Evolutionary conservation across 73 alveolate genomes (phyloP).

Genomic region (Halteria grandinella): DNA sequence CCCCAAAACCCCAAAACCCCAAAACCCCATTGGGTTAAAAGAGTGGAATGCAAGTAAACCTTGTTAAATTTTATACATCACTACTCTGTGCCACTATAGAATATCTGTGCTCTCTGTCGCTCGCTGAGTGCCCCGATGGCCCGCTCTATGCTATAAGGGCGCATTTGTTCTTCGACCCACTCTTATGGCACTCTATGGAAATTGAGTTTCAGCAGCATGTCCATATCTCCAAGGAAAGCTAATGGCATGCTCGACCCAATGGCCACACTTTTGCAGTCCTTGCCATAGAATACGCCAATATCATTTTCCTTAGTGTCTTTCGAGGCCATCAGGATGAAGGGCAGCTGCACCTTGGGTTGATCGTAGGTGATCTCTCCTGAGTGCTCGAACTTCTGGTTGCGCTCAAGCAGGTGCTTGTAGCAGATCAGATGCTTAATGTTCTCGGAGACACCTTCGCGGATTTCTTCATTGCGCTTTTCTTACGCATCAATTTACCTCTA

Average conservation of each 20-base stretch:
- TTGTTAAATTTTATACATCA: too few species aligned
- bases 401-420: constrained; percentile 20
- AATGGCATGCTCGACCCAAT: constrained; percentile 49
- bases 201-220: constrained; percentile 28
- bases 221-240: constrained; percentile 43
- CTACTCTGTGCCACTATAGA: too few species aligned
- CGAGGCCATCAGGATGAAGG: constrained; percentile 42
- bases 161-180: background rate
- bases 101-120: too few species aligned
- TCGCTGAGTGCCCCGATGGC: too few species aligned
- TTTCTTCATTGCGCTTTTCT: background rate
- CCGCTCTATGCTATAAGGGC: too few species aligned
- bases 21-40: too few species aligned
- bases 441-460: constrained; percentile 23
- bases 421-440: constrained; percentile 27
- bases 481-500: background rate
- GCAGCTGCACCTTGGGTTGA: constrained; percentile 12
- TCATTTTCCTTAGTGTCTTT: constrained; percentile 51
- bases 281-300: constrained; percentile 25
- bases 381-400: background rate
- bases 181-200: constrained; percentile 23
- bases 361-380: background rate
- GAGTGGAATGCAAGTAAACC: too few species aligned
- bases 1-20: too few species aligned
- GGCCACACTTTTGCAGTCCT: background rate